Conservation (phyloP, 768 basidiomycete species). For the Leucosporidium scottii region DNA sequence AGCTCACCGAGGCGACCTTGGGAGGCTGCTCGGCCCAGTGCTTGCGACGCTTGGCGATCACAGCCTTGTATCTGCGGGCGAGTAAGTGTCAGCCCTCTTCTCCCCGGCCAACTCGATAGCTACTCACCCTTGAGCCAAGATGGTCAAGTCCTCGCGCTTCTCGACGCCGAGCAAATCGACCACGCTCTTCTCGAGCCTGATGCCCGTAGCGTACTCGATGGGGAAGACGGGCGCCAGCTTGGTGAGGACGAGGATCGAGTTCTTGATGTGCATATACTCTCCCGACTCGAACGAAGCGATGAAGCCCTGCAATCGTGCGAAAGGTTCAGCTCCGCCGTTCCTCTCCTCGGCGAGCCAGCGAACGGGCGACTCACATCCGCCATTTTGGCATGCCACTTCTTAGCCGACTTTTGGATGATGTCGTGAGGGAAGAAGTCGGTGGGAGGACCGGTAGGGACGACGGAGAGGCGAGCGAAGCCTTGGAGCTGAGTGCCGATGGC, state of each 20-base stretch:
- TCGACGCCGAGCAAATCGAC: slow-evolving; percentile 56
- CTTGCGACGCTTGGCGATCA: slow-evolving; percentile 22
- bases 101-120: no score
- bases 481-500: slow-evolving; percentile 57
- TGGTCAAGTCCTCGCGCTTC: slow-evolving; percentile 50
- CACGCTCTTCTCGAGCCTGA: slow-evolving; percentile 44
- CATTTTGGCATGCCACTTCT: slow-evolving; percentile 80
- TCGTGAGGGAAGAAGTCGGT: slow-evolving; percentile 62
- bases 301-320: slow-evolving; percentile 53
- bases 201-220: slow-evolving; percentile 58
- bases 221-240: slow-evolving; percentile 88
- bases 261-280: slow-evolving; percentile 97
- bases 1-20: not conserved
- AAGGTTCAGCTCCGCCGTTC: not conserved
- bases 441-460: slow-evolving; percentile 39
- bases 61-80: slow-evolving; percentile 26
- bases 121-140: slow-evolving; percentile 38
- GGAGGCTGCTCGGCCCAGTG: slow-evolving; percentile 17
- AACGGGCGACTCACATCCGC: slow-evolving; percentile 51
- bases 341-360: slow-evolving; percentile 2
- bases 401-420: slow-evolving; percentile 60
- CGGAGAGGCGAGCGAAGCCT: slow-evolving; percentile 36
- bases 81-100: not conserved
- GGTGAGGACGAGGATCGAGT: slow-evolving; percentile 86
- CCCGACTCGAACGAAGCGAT: slow-evolving; percentile 71